A percentile compares a stretch with the other conserved stretches of the same genome.
Evolutionary conservation across 1,284 basidiomycete species (phyloP).

Genomic region (Tylopilus sp.): DNA sequence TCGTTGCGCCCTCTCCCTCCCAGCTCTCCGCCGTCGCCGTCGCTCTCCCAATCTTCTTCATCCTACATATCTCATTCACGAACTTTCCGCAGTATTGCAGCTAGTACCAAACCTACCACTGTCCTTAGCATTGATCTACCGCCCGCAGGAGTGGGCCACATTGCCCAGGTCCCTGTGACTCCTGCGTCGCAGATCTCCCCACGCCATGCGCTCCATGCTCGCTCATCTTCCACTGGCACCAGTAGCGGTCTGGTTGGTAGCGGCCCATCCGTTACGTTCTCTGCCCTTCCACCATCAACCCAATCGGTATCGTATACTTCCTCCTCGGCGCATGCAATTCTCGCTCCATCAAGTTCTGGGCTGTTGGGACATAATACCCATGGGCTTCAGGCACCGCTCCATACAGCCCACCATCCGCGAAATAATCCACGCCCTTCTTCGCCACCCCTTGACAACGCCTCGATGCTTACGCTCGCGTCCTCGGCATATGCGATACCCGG

Average conservation of each 20-base stretch:
- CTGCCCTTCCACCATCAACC: conserved; percentile 54
- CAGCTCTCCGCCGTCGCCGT: conserved; percentile 78
- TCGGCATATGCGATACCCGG: conserved; percentile 79
- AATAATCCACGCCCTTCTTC: conserved; percentile 93
- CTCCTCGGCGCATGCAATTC: conserved; percentile 39
- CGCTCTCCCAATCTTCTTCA: conserved; percentile 74
- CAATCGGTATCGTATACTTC: conserved; percentile 46
- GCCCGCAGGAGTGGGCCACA: conserved; percentile 80
- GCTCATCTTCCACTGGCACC: conserved; percentile 54
- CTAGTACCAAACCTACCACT: conserved; percentile 95
- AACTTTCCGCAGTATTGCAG: conserved; percentile 76
- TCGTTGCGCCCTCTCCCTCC: conserved; percentile 84
- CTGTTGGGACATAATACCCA: conserved; percentile 24
- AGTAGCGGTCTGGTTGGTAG: conserved; percentile 40
- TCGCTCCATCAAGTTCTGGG: conserved; percentile 25
- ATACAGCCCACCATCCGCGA: conserved; percentile 87
- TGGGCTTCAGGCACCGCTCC: conserved; percentile 74
- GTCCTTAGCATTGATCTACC: conserved; percentile 82
- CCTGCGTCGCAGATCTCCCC: conserved; percentile 43
- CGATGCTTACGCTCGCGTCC: conserved; percentile 87
- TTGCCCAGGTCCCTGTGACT: conserved; percentile 77
- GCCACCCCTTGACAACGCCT: conserved; percentile 88
- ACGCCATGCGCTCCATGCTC: conserved; percentile 53
- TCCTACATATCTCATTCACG: conserved; percentile 77
- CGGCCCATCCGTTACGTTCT: conserved; percentile 66